Conservation (phyloP, 768 basidiomycete species). For the Xerocomellus amylosporus region DNA sequence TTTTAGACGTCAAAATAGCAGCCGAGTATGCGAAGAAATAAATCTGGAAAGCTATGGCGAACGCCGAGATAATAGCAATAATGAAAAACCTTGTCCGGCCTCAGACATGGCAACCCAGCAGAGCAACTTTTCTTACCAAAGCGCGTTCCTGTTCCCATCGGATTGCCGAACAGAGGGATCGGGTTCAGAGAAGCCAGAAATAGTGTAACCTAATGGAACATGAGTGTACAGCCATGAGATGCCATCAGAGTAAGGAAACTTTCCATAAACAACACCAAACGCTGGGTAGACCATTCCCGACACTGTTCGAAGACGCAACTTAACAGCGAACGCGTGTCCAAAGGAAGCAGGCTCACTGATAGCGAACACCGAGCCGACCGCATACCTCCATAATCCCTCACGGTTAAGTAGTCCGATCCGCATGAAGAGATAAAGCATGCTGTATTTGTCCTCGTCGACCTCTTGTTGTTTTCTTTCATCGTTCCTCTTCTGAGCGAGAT, state of each 20-base stretch:
- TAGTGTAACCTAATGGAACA: slow-evolving; percentile 45
- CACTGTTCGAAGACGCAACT: slow-evolving; percentile 8
- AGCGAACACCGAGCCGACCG: slow-evolving; percentile 55
- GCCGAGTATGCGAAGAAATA: slow-evolving; percentile 68
- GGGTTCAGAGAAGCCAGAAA: slow-evolving; percentile 51
- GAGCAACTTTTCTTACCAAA: slow-evolving; percentile 43
- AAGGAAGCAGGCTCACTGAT: slow-evolving; percentile 28
- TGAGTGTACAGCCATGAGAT: background rate
- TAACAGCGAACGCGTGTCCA: background rate
- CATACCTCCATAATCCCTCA: slow-evolving; percentile 57
- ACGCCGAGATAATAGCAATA: slow-evolving; percentile 66
- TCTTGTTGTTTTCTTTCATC: slow-evolving; percentile 33
- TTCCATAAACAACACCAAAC: slow-evolving; percentile 65
- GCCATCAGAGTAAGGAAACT: background rate
- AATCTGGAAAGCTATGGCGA: slow-evolving; percentile 64
- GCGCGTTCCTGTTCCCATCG: slow-evolving; percentile 66
- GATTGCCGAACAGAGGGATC: slow-evolving; percentile 42
- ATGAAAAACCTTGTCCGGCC: slow-evolving; percentile 61
- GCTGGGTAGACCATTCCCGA: slow-evolving; percentile 71
- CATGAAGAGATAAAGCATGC: slow-evolving; percentile 59
- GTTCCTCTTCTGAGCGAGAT: slow-evolving; percentile 55
- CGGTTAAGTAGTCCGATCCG: slow-evolving; percentile 67
- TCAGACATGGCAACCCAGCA: slow-evolving; percentile 10
- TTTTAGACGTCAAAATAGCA: slow-evolving; percentile 61
- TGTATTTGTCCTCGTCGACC: slow-evolving; percentile 37